Evolutionary conservation across 2,329 filamentous ascomycete genomes (phyloP).

Genomic region (Aquanectria penicillioides): DNA sequence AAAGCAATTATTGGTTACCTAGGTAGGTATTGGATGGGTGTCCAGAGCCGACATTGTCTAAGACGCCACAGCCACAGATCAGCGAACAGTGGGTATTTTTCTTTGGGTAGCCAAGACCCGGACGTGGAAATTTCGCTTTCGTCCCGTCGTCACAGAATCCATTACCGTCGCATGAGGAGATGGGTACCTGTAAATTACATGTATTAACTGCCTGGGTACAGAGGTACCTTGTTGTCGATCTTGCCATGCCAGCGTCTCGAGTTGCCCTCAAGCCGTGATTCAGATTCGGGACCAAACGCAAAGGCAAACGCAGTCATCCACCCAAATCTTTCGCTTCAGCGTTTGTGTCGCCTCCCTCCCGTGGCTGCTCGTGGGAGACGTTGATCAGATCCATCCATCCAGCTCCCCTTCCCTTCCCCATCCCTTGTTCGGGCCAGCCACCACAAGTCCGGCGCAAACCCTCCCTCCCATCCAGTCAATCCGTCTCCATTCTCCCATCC

Average conservation of each 20-base stretch:
- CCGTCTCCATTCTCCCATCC: too few relatives aligned
- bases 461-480: neutral
- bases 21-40: neutral
- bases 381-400: too few relatives aligned
- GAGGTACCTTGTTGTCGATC: conserved; percentile 21
- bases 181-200: conserved; percentile 16
- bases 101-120: neutral
- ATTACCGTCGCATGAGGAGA: conserved; percentile 11
- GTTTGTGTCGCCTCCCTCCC: too few relatives aligned
- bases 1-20: conserved; percentile 1
- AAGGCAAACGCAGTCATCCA: too few relatives aligned
- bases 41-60: neutral
- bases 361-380: neutral
- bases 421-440: conserved; percentile 17
- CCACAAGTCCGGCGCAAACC: conserved; percentile 10
- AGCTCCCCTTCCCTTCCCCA: too few relatives aligned
- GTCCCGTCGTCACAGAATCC: conserved; percentile 13
- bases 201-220: conserved; percentile 6
- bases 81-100: neutral
- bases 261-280: conserved; percentile 5
- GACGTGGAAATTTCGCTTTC: conserved; percentile 23
- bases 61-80: conserved; percentile 1
- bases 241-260: conserved; percentile 19
- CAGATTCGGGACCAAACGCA: conserved; percentile 16
- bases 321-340: too few relatives aligned